Percentiles rank a stretch among this genome's conserved stretches.
These are phyloP conservation scores for Inga oerstediana DNA, from an alignment of 306 rosid species.

Conservation along the genomic window DNA sequence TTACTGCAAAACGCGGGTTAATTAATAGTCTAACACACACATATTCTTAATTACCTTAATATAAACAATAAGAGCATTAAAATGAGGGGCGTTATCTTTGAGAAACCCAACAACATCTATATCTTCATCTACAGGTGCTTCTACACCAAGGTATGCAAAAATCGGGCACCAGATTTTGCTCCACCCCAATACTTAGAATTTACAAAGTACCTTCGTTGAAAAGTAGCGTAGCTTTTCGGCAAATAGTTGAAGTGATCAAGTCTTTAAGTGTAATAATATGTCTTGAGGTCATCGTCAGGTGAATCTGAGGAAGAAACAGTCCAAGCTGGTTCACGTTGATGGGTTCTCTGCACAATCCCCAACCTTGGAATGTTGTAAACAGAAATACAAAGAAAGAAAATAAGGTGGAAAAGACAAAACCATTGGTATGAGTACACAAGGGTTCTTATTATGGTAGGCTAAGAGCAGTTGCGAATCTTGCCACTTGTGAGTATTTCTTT, in stretches of 20 bases:
- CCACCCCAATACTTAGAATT: slow-evolving; percentile 49
- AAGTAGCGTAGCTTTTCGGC: slow-evolving; percentile 52
- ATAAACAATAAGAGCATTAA: slow-evolving; percentile 52
- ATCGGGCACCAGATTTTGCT: slow-evolving; percentile 47
- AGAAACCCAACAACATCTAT: slow-evolving; percentile 27
- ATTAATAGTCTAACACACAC: no score
- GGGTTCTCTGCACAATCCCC: slow-evolving; percentile 11
- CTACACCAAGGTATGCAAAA: slow-evolving; percentile 57
- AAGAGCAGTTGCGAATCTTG: neutral
- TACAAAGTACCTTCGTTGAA: slow-evolving; percentile 49
- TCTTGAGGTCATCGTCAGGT: slow-evolving; percentile 1
- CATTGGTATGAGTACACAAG: neutral
- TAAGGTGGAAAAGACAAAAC: neutral
- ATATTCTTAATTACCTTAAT: slow-evolving; percentile 43
- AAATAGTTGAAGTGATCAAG: slow-evolving; percentile 60
- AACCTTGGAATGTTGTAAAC: slow-evolving; percentile 26
- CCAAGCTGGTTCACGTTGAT: neutral
- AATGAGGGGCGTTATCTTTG: slow-evolving; percentile 41
- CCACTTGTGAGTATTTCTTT: no score
- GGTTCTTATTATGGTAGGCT: slow-evolving; percentile 3
- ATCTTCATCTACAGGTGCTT: slow-evolving; percentile 34
- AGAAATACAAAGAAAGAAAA: neutral
- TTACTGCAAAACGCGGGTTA: neutral
- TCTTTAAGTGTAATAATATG: slow-evolving; percentile 48
- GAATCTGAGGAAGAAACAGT: neutral